These are phyloP conservation scores for Sparassis latifolia DNA, from an alignment of 1,284 basidiomycete species.

Conservation along the genomic window DNA sequence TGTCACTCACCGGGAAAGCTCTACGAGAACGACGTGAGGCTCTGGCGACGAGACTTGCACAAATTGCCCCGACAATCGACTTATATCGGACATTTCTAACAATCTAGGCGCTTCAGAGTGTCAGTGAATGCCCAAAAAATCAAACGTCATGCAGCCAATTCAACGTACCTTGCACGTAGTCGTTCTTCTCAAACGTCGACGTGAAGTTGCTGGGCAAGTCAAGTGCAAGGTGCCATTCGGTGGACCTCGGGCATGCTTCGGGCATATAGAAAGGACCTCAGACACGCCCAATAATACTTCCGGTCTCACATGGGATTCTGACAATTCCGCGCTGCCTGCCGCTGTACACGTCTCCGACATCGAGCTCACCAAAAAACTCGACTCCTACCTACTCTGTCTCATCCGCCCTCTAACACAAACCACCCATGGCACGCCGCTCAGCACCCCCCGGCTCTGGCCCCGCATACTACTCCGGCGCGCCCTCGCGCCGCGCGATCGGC, in stretches of 20 bases:
- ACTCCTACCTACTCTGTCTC: neutral
- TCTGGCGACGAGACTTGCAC: constrained; percentile 47
- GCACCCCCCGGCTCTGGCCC: constrained; percentile 47
- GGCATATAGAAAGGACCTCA: no score
- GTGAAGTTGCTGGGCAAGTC: no score
- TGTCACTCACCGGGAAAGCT: constrained; percentile 42
- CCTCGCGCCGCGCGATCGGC: constrained; percentile 21
- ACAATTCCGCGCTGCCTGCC: no score
- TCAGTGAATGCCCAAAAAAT: no score
- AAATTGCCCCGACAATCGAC: constrained; percentile 32
- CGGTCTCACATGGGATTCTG: no score
- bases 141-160: no score
- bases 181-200: no score
- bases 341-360: neutral
- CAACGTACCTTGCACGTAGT: no score
- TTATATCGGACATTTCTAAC: neutral
- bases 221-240: no score
- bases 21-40: constrained; percentile 48
- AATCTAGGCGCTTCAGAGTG: no score
- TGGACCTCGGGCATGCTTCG: no score
- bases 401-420: neutral
- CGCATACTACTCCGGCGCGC: constrained; percentile 41
- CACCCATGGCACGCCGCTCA: constrained; percentile 62
- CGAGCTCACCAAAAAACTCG: neutral
- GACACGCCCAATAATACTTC: no score